Conservation (phyloP, 1,284 basidiomycete species). For the Inonotus obliquus region DNA sequence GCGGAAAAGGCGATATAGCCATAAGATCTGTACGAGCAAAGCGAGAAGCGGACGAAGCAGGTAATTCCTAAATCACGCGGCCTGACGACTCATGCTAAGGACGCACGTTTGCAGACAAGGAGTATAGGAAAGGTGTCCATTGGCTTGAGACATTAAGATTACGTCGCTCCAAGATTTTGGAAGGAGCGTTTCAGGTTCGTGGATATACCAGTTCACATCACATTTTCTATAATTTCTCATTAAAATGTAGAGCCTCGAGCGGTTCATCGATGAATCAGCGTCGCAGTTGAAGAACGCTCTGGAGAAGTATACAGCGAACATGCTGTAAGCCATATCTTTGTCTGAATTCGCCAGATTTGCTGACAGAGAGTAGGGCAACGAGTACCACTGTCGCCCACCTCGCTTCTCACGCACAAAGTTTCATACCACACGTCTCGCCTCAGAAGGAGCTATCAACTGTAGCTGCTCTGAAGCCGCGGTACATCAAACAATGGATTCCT, state of each 20-base stretch:
- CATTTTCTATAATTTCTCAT: slow-evolving; percentile 9
- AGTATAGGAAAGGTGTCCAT: slow-evolving; percentile 89
- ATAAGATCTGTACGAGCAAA: slow-evolving; percentile 76
- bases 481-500: slow-evolving; percentile 57
- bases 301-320: slow-evolving; percentile 70
- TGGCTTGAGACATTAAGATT: slow-evolving; percentile 91
- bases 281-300: slow-evolving; percentile 60
- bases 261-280: slow-evolving; percentile 75
- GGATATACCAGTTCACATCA: slow-evolving; percentile 15
- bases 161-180: slow-evolving; percentile 76
- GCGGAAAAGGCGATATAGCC: slow-evolving; percentile 56
- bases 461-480: slow-evolving; percentile 49
- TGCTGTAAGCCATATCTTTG: slow-evolving; percentile 49
- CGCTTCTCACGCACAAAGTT: slow-evolving; percentile 48
- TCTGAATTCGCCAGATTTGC: slow-evolving; percentile 5
- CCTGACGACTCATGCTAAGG: not conserved
- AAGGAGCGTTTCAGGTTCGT: slow-evolving; percentile 70
- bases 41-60: slow-evolving; percentile 89
- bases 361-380: slow-evolving; percentile 49
- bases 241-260: slow-evolving; percentile 67
- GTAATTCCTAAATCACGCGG: slow-evolving; percentile 36
- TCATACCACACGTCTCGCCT: slow-evolving; percentile 64
- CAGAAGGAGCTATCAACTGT: slow-evolving; percentile 63
- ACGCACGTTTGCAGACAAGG: slow-evolving; percentile 61
- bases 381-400: slow-evolving; percentile 64